phyloP scores from a whole-genome alignment of 139 green algal species.

The Coelastrella sp. region DNA sequence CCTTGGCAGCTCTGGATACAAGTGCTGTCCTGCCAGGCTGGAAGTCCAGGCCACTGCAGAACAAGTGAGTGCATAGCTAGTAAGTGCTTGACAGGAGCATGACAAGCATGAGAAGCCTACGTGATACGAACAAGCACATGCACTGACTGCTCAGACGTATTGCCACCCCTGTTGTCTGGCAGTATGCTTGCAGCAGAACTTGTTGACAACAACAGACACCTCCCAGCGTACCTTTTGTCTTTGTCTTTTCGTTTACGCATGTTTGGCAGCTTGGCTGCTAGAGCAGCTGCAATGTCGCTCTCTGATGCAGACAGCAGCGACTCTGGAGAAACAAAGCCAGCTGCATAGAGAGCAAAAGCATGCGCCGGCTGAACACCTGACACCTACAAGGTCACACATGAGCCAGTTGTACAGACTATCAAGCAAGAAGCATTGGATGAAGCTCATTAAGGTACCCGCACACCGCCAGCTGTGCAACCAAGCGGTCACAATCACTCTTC shows the following conservation, averaged over 20 bases:
- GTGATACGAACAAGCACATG: too few species aligned
- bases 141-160: too few species aligned
- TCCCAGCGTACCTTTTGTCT: conserved; percentile 10
- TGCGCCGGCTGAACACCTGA: conserved; percentile 56
- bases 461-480: too few species aligned
- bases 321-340: conserved; percentile 47
- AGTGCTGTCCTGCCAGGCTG: background rate
- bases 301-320: conserved; percentile 41
- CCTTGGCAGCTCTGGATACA: background rate
- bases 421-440: background rate
- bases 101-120: background rate
- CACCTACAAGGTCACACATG: conserved; percentile 30
- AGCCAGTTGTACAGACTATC: background rate
- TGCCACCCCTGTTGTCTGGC: too few species aligned
- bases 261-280: conserved; percentile 40
- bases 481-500: too few species aligned
- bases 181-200: background rate
- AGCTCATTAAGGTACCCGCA: too few species aligned
- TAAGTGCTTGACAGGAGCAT: background rate
- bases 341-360: conserved; percentile 56
- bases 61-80: background rate
- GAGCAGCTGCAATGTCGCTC: conserved; percentile 42
- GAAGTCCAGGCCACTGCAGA: background rate
- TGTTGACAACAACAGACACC: background rate
- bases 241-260: background rate